Evolutionary conservation across 116 monocot species (phyloP).

Genomic region (Posidonia oceanica): DNA sequence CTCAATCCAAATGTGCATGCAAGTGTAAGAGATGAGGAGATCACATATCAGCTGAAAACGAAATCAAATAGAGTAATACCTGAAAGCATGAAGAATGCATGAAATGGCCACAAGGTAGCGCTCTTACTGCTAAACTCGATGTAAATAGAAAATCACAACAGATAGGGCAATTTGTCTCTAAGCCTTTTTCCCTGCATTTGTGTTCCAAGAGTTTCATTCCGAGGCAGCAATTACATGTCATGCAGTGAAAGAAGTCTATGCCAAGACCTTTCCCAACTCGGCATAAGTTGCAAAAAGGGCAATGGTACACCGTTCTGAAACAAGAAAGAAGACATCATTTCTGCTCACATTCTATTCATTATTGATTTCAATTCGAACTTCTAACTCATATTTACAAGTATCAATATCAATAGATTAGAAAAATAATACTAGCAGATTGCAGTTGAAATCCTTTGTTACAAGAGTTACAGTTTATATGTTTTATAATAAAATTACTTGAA

Average conservation of each 20-base stretch:
- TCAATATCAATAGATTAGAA: too few species aligned
- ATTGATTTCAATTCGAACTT: too few species aligned
- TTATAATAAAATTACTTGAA: too few species aligned
- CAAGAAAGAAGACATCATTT: background rate
- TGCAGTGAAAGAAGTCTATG: conserved; percentile 94
- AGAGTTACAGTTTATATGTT: too few species aligned
- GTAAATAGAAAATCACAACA: conserved; percentile 99
- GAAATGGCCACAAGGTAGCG: conserved; percentile 95
- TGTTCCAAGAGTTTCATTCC: conserved; percentile 88
- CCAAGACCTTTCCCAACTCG: conserved; percentile 96
- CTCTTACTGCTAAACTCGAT: conserved; percentile 85
- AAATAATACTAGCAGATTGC: too few species aligned
- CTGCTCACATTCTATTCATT: too few species aligned
- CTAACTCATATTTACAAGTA: too few species aligned
- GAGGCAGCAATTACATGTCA: conserved; percentile 95
- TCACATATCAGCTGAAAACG: background rate
- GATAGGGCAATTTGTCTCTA: conserved; percentile 95
- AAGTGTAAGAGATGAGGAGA: background rate
- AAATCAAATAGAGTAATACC: conserved; percentile 22
- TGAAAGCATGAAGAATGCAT: conserved; percentile 99
- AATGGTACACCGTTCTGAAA: conserved; percentile 87
- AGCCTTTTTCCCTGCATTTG: conserved; percentile 82
- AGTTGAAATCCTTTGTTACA: too few species aligned
- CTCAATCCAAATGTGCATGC: background rate
- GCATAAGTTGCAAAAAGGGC: conserved; percentile 97